These are phyloP conservation scores for Claviceps maximensis DNA, from an alignment of 2,329 filamentous ascomycete species.

Conservation along the genomic window DNA sequence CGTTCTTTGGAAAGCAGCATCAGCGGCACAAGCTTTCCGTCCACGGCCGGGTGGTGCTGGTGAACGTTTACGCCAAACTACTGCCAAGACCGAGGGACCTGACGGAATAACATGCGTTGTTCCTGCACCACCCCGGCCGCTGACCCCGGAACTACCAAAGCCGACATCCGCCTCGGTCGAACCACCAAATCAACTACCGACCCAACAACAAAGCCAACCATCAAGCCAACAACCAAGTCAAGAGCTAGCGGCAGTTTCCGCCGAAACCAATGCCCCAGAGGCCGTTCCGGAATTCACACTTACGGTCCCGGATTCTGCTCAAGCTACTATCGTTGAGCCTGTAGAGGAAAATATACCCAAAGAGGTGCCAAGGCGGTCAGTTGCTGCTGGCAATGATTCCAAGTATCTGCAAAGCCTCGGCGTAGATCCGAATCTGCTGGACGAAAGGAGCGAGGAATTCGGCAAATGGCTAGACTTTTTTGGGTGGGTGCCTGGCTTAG, in stretches of 20 bases:
- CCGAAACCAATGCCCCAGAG: not conserved
- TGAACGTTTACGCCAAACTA: conserved; percentile 56
- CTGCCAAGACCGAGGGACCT: conserved; percentile 51
- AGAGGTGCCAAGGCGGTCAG: conserved; percentile 44
- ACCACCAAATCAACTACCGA: not conserved
- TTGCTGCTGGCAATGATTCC: conserved; percentile 58
- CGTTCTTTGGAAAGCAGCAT: conserved; percentile 62
- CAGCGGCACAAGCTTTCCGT: conserved; percentile 52
- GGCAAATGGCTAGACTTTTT: conserved; percentile 74
- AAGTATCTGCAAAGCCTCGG: conserved; percentile 68
- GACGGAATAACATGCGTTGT: conserved; percentile 87
- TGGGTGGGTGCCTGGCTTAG: conserved; percentile 68
- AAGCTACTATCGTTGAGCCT: conserved; percentile 22
- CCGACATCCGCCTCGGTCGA: conserved; percentile 8
- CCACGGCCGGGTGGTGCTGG: conserved; percentile 78
- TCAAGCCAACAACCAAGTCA: not conserved
- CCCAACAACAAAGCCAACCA: too few species aligned
- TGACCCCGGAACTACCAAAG: conserved; percentile 17
- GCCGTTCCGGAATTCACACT: conserved; percentile 45
- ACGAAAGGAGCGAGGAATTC: conserved; percentile 66
- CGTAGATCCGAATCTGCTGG: conserved; percentile 63
- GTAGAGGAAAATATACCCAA: conserved; percentile 19
- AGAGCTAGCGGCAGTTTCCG: not conserved
- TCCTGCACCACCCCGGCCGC: conserved; percentile 52
- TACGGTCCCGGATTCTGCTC: conserved; percentile 33